These are phyloP conservation scores for Anthracocystis walkeri DNA, from an alignment of 1,284 basidiomycete genomes.

Conservation along the genomic window DNA sequence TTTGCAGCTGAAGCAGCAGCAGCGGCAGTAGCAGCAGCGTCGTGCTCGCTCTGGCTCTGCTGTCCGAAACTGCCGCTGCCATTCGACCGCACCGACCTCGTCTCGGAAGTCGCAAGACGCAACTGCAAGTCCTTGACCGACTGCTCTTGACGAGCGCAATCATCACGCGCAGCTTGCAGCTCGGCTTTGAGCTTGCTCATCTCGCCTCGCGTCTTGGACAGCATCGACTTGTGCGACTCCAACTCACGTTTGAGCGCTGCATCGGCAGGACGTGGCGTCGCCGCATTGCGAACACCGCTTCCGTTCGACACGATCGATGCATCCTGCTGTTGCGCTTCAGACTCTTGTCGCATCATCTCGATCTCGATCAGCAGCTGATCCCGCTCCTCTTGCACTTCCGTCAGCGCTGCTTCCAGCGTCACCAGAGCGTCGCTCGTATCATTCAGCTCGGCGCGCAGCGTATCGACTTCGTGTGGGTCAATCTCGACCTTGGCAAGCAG, in stretches of 20 bases:
- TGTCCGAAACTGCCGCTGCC: slow-evolving; percentile 44
- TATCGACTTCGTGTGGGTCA: slow-evolving; percentile 74
- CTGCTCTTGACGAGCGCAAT: slow-evolving; percentile 74
- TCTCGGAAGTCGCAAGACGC: slow-evolving; percentile 55
- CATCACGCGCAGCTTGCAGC: slow-evolving; percentile 79
- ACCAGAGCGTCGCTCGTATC: slow-evolving; percentile 68
- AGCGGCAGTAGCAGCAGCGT: slow-evolving; percentile 21
- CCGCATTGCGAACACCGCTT: slow-evolving; percentile 12
- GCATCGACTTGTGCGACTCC: slow-evolving; percentile 79
- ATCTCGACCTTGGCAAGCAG: slow-evolving; percentile 44
- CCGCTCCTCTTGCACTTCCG: slow-evolving; percentile 69
- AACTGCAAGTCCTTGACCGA: slow-evolving; percentile 52
- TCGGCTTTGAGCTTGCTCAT: slow-evolving; percentile 74
- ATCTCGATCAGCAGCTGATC: slow-evolving; percentile 66
- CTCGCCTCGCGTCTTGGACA: slow-evolving; percentile 72
- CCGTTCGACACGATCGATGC: slow-evolving; percentile 13
- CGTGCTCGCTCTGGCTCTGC: slow-evolving; percentile 38
- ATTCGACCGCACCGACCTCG: slow-evolving; percentile 48
- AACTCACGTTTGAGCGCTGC: slow-evolving; percentile 73
- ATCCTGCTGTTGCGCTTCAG: slow-evolving; percentile 33
- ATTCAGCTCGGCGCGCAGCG: slow-evolving; percentile 73
- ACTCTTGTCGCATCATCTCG: slow-evolving; percentile 52
- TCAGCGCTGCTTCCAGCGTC: slow-evolving; percentile 68
- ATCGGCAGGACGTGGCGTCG: slow-evolving; percentile 21
- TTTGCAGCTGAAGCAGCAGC: neutral